phyloP scores from a whole-genome alignment of 805 yeast genomes.

The Candida ipomoeae region DNA sequence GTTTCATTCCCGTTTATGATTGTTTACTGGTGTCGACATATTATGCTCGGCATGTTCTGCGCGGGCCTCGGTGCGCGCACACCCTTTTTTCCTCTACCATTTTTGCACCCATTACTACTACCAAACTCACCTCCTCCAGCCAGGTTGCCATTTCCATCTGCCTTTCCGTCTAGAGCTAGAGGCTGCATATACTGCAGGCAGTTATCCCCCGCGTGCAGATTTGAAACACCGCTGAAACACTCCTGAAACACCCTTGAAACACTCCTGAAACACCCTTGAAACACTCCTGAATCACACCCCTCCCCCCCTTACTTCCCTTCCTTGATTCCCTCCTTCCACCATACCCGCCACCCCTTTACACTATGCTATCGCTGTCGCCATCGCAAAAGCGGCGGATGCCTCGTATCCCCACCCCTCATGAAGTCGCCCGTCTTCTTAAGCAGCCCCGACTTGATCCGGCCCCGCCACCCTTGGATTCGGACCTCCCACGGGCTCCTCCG shows the following conservation, averaged over 20 bases:
- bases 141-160: not conserved
- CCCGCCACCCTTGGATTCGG: not conserved
- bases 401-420: conserved; percentile 15
- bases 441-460: conserved; percentile 6
- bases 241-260: not conserved
- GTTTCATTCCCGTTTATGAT: too few relatives aligned
- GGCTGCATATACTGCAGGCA: conserved; percentile 1
- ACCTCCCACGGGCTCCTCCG: not conserved
- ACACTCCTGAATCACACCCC: too few relatives aligned
- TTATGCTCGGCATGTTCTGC: too few relatives aligned
- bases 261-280: not conserved
- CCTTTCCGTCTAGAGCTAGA: not conserved
- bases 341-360: not conserved
- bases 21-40: too few relatives aligned
- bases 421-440: conserved; percentile 14
- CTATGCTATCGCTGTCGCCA: conserved; percentile 5
- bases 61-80: not conserved
- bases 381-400: conserved; percentile 11
- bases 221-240: not conserved
- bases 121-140: not conserved
- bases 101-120: conserved; percentile 18
- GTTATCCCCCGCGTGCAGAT: not conserved
- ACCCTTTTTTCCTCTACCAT: conserved; percentile 12
- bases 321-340: not conserved
- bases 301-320: conserved; percentile 11